Percentiles rank a stretch among this genome's conserved stretches.
Conservation (phyloP, 164 flowering plant species). For the Stephania japonica region DNA sequence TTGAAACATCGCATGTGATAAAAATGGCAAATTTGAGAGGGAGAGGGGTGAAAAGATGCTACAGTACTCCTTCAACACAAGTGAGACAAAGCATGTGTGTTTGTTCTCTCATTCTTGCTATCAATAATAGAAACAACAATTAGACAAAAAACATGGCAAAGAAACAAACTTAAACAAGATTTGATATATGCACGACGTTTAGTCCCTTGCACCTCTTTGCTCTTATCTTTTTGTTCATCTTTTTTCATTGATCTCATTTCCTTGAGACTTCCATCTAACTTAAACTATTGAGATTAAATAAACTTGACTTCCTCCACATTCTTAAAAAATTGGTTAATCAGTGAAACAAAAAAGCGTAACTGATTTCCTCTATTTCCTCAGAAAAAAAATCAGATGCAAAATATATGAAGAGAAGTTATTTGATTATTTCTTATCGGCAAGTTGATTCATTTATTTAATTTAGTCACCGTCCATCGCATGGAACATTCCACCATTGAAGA, state of each 20-base stretch:
- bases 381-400: not conserved
- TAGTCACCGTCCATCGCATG: not conserved
- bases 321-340: not conserved
- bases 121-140: not conserved
- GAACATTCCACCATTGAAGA: not conserved
- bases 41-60: not conserved
- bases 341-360: not conserved
- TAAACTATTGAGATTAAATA: not conserved
- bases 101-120: not conserved
- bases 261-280: not conserved
- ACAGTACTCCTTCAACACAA: not conserved
- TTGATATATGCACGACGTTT: not conserved
- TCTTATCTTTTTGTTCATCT: not conserved
- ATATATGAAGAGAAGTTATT: not conserved
- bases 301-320: not conserved
- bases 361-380: not conserved
- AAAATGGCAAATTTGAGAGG: slow-evolving; percentile 2
- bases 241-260: not conserved
- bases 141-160: not conserved
- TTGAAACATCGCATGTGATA: slow-evolving; percentile 4
- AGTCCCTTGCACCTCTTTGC: not conserved
- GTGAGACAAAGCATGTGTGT: not conserved
- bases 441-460: not conserved
- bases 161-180: not conserved
- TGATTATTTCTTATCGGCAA: not conserved